These are phyloP conservation scores for Saccharum spontaneum DNA, from an alignment of 176 grass and related monocot genomes.

Conservation along the genomic window DNA sequence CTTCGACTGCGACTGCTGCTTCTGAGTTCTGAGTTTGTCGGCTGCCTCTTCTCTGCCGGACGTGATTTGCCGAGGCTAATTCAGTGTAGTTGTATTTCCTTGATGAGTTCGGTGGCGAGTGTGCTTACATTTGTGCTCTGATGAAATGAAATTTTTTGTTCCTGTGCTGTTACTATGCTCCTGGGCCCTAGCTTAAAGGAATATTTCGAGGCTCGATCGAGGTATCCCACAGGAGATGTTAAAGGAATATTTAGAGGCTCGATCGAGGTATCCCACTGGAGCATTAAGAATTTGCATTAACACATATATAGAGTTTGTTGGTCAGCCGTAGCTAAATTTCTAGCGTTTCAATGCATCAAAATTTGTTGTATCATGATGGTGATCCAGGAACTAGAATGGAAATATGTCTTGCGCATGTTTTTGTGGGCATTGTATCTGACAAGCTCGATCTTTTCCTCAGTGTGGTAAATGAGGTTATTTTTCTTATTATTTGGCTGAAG, in stretches of 20 bases:
- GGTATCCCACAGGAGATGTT: neutral
- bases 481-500: neutral
- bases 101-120: neutral
- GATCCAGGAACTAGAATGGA: neutral
- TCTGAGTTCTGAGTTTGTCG: constrained; percentile 38
- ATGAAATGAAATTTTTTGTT: constrained; percentile 43
- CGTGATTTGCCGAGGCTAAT: constrained; percentile 22
- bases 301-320: neutral
- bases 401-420: neutral
- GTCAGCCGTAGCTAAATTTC: neutral
- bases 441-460: neutral
- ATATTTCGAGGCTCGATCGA: neutral
- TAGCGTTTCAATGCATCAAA: neutral
- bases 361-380: neutral
- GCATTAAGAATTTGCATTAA: neutral
- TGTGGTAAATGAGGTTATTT: neutral
- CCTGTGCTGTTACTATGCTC: neutral
- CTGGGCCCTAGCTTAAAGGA: neutral
- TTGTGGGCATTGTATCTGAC: neutral
- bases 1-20: constrained; percentile 83
- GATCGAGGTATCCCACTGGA: neutral
- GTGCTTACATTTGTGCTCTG: constrained; percentile 3
- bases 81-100: constrained; percentile 12
- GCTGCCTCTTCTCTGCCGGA: neutral
- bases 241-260: neutral